Percentiles rank a stretch among this genome's conserved stretches.
Evolutionary conservation across 768 basidiomycete genomes (phyloP).

Genomic region (Lactifluus pinguis): DNA sequence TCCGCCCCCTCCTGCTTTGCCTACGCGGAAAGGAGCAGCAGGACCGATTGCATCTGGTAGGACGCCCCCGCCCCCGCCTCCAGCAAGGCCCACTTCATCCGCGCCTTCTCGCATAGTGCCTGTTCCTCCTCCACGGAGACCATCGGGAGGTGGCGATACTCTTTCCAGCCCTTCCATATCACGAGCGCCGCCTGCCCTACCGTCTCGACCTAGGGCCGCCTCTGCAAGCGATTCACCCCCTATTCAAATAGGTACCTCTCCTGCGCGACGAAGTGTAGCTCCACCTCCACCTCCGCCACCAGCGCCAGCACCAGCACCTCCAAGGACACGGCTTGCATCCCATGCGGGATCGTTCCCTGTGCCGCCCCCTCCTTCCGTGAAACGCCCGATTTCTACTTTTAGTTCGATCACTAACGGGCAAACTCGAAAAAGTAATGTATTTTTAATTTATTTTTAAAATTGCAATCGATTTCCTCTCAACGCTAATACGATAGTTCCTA

Average conservation of each 20-base stretch:
- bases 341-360: constrained; percentile 7
- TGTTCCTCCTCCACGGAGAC: constrained; percentile 2
- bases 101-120: constrained; percentile 14
- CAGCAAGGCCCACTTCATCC: constrained; percentile 14
- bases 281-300: constrained; percentile 23
- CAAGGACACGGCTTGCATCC: constrained; percentile 10
- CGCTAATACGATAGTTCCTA: constrained; percentile 33
- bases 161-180: background rate
- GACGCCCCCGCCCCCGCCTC: constrained; percentile 13
- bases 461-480: background rate
- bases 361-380: background rate
- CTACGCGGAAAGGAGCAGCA: constrained; percentile 13
- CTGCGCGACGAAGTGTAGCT: constrained; percentile 15
- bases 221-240: constrained; percentile 9
- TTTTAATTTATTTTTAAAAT: too few species aligned
- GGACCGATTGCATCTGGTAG: constrained; percentile 8
- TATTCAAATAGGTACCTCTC: background rate
- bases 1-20: constrained; percentile 5
- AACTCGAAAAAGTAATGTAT: constrained; percentile 6
- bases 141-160: background rate
- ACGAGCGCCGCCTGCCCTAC: constrained; percentile 22
- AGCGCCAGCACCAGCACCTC: constrained; percentile 19
- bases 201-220: constrained; percentile 21
- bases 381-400: constrained; percentile 1
- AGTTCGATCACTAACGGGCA: constrained; percentile 3